These are phyloP conservation scores for Pochonia chlamydosporia DNA, from an alignment of 2,329 filamentous ascomycete genomes.

Conservation along the genomic window DNA sequence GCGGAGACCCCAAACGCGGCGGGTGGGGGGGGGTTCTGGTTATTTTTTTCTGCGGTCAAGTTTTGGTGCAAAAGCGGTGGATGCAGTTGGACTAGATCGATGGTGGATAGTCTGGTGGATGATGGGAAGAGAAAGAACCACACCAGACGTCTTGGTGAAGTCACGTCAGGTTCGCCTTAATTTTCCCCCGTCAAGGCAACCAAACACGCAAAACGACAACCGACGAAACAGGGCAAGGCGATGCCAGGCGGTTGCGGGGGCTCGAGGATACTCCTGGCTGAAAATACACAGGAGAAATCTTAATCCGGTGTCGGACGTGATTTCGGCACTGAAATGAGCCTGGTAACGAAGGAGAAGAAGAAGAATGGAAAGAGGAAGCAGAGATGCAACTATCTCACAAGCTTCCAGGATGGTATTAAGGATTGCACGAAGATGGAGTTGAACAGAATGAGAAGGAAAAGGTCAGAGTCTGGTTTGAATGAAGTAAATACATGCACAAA, in stretches of 20 bases:
- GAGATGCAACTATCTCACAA: not conserved
- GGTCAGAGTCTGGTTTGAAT: not conserved
- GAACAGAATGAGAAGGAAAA: not conserved
- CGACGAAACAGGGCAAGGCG: not conserved
- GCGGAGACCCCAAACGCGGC: conserved; percentile 10
- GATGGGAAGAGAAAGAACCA: no score
- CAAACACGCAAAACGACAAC: not conserved
- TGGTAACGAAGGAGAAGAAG: conserved; percentile 1
- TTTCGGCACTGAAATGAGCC: conserved; percentile 8
- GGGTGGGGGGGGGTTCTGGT: conserved; percentile 8
- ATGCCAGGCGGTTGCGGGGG: not conserved
- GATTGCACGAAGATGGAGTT: no score
- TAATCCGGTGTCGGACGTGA: no score
- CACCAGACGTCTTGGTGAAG: no score
- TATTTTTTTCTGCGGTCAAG: conserved; percentile 6
- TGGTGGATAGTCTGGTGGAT: not conserved
- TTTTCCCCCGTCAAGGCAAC: not conserved
- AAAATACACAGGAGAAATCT: no score
- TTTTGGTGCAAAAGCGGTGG: no score
- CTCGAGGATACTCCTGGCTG: no score
- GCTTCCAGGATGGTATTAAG: not conserved
- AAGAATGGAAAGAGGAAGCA: not conserved
- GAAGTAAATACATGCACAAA: no score
- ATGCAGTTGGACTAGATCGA: not conserved
- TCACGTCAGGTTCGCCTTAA: not conserved